These are phyloP conservation scores for Acanthamoeba triangularis DNA, from an alignment of 208 protist species.

Conservation along the genomic window DNA sequence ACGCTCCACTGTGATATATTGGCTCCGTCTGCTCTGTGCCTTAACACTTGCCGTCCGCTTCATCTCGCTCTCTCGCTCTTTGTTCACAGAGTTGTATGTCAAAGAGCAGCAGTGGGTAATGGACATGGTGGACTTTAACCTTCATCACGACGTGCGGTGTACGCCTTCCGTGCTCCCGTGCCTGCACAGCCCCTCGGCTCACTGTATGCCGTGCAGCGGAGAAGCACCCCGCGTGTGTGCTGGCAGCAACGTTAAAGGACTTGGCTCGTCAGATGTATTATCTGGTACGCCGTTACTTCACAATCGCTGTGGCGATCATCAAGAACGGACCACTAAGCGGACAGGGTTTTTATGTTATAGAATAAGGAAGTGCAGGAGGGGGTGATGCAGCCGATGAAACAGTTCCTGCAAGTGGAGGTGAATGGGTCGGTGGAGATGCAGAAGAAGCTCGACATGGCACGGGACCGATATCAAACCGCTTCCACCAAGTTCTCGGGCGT, in stretches of 20 bases:
- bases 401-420: conserved; percentile 60
- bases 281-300: not conserved
- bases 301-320: not conserved
- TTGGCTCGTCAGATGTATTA: conserved; percentile 11
- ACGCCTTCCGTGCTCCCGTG: not conserved
- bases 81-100: conserved; percentile 24
- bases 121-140: conserved; percentile 74
- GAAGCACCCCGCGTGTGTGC: not conserved
- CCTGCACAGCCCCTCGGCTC: too few species aligned
- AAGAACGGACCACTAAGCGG: not conserved
- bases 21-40: not conserved
- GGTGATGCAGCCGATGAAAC: conserved; percentile 43
- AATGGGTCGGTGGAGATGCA: conserved; percentile 66
- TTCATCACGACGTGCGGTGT: conserved; percentile 54
- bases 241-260: not conserved
- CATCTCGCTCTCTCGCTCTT: not conserved
- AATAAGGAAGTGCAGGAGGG: conserved; percentile 32
- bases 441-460: conserved; percentile 58
- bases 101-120: conserved; percentile 71
- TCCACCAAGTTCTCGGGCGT: conserved; percentile 65
- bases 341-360: not conserved
- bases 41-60: not conserved
- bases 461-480: conserved; percentile 43
- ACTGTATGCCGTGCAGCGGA: not conserved
- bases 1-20: not conserved